phyloP scores from a whole-genome alignment of 169 alveolate genomes.

The Plasmodium malariae region DNA sequence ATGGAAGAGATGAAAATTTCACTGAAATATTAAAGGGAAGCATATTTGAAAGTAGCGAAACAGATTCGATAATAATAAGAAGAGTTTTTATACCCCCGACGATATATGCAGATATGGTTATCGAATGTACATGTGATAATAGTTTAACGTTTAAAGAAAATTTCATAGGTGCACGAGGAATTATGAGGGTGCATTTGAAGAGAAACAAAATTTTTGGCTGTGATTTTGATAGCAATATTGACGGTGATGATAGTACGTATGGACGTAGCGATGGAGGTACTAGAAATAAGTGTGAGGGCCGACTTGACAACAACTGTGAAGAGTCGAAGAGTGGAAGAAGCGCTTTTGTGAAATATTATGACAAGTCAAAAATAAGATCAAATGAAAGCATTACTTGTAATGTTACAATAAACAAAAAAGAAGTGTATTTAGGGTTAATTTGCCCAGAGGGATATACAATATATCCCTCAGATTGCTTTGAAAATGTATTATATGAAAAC shows the following conservation, averaged over 20 bases:
- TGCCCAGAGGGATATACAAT: slow-evolving; percentile 51
- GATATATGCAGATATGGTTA: slow-evolving; percentile 10
- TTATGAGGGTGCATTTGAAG: slow-evolving; percentile 45
- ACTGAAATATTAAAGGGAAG: slow-evolving; percentile 25
- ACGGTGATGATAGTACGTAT: too few relatives aligned
- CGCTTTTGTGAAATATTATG: background rate
- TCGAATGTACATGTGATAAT: slow-evolving; percentile 67
- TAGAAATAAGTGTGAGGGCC: background rate
- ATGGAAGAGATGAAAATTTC: slow-evolving; percentile 19
- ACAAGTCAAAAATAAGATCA: background rate
- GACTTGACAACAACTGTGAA: too few relatives aligned
- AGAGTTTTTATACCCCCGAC: slow-evolving; percentile 52
- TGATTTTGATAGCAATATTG: slow-evolving; percentile 48
- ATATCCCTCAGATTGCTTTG: slow-evolving; percentile 37
- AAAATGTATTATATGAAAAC: slow-evolving; percentile 9
- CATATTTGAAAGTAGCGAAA: slow-evolving; percentile 13
- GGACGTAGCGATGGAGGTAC: background rate
- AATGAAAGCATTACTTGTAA: background rate
- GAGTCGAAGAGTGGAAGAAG: too few relatives aligned
- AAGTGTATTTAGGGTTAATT: slow-evolving; percentile 36
- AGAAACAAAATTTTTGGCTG: slow-evolving; percentile 39
- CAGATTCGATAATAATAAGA: slow-evolving; percentile 7
- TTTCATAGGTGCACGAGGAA: slow-evolving; percentile 36
- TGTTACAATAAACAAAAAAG: background rate
- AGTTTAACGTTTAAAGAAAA: slow-evolving; percentile 30